These are phyloP conservation scores for Calonectria ilicicola DNA, from an alignment of 2,329 filamentous ascomycete genomes.

Conservation along the genomic window DNA sequence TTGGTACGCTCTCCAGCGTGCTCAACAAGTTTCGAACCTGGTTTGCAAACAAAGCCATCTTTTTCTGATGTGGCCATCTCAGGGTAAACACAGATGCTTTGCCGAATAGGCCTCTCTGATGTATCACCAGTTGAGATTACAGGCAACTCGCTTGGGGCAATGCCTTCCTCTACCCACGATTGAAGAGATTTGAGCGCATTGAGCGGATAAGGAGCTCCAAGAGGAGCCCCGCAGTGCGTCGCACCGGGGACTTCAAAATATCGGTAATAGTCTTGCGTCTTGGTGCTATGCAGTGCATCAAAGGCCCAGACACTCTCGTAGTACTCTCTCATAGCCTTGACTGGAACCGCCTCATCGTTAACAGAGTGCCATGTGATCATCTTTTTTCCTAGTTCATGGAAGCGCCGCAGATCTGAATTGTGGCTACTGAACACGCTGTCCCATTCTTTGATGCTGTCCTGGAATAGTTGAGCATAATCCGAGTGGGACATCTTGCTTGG, in stretches of 20 bases:
- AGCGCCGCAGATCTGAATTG: not conserved
- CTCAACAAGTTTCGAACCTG: no score
- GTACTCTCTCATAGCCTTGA: not conserved
- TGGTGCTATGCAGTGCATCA: not conserved
- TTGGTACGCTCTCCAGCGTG: no score
- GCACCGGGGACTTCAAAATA: constrained; percentile 17
- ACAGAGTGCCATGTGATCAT: not conserved
- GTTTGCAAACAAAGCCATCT: no score
- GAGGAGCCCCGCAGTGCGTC: not conserved
- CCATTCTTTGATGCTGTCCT: not conserved
- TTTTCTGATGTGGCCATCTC: no score
- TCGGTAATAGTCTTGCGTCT: constrained; percentile 8
- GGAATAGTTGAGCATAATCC: not conserved
- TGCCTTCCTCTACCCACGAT: constrained; percentile 10
- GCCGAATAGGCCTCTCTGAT: no score
- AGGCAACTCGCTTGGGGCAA: not conserved
- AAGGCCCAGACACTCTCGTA: not conserved
- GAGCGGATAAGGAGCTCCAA: not conserved
- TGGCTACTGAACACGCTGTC: not conserved
- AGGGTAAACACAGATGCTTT: no score
- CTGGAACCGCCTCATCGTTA: constrained; percentile 1
- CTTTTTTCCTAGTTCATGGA: not conserved
- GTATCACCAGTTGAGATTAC: no score
- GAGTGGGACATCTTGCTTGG: not conserved
- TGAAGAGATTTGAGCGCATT: not conserved